phyloP scores from a whole-genome alignment of 352 stramenopile species.

The Pythium grandisporangium region DNA sequence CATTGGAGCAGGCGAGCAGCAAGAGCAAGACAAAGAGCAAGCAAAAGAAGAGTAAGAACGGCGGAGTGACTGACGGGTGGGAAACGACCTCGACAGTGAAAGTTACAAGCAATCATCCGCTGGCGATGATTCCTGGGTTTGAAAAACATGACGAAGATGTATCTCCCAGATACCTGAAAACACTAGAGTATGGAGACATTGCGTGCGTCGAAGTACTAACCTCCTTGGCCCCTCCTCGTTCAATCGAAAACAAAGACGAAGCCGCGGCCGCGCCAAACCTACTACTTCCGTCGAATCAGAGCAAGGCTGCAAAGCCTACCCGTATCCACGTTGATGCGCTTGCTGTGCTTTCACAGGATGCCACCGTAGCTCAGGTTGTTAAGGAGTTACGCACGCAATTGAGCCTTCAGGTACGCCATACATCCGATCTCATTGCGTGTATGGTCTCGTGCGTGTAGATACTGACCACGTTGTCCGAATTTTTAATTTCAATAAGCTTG shows the following conservation, averaged over 20 bases:
- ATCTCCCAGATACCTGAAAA: constrained; percentile 28
- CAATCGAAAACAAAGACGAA: no score
- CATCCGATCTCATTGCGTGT: no score
- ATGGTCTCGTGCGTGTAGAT: no score
- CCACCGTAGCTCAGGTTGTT: constrained; percentile 9
- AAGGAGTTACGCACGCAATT: constrained; percentile 6
- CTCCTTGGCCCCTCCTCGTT: constrained; percentile 17
- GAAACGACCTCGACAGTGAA: not conserved
- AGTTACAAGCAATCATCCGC: no score
- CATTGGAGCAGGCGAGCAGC: no score
- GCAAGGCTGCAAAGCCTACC: not conserved
- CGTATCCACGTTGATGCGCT: constrained; percentile 29
- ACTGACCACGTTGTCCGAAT: no score
- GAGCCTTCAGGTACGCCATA: constrained; percentile 9
- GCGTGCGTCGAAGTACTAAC: constrained; percentile 33
- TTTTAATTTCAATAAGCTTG: no score
- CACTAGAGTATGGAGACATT: constrained; percentile 53
- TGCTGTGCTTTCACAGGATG: constrained; percentile 18
- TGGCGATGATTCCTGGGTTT: no score
- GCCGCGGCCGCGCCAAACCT: no score
- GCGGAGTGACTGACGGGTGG: constrained; percentile 5
- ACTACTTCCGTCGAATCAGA: no score
- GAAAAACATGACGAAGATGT: not conserved
- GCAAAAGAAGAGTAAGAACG: constrained; percentile 14
- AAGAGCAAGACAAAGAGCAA: constrained; percentile 19